Percentiles rank a stretch among this genome's conserved stretches.
Evolutionary conservation across 2,329 filamentous ascomycete genomes (phyloP).

Genomic region (Pseudogymnoascus sp.): DNA sequence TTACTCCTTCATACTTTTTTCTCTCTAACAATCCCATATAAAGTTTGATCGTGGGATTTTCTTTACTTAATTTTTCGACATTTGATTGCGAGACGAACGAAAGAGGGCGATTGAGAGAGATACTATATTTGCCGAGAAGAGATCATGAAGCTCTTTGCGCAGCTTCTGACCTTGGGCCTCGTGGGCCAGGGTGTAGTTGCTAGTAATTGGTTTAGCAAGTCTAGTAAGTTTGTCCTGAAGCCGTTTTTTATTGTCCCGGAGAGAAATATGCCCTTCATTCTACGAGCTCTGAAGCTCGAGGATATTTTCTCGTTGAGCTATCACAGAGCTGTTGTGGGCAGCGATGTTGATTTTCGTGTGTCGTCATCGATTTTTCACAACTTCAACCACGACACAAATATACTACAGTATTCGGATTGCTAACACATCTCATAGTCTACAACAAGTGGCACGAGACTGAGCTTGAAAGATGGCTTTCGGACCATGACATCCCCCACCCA

Average conservation of each 20-base stretch:
- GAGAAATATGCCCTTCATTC: neutral
- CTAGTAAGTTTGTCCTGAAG: slow-evolving; percentile 56
- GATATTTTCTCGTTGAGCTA: neutral
- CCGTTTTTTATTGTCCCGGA: neutral
- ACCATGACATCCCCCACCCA: slow-evolving; percentile 88
- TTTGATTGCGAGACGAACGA: neutral
- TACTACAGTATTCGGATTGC: slow-evolving; percentile 2
- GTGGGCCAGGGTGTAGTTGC: slow-evolving; percentile 63
- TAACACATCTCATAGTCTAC: slow-evolving; percentile 58
- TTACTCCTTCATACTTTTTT: slow-evolving; percentile 3
- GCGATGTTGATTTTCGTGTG: neutral
- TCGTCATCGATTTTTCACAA: neutral
- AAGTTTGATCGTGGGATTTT: neutral
- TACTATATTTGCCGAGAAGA: slow-evolving; percentile 10
- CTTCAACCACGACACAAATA: neutral
- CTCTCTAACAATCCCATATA: neutral
- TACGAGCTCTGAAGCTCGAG: neutral
- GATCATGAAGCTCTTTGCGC: slow-evolving; percentile 70
- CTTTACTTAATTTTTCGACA: neutral
- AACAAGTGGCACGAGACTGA: slow-evolving; percentile 99
- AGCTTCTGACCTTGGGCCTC: slow-evolving; percentile 63
- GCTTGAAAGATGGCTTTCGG: slow-evolving; percentile 91
- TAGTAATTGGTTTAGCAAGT: slow-evolving; percentile 79
- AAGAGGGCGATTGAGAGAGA: neutral
- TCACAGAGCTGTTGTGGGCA: neutral